Evolutionary conservation across 345 rosid genomes (phyloP).

Genomic region (Hypericum perforatum): DNA sequence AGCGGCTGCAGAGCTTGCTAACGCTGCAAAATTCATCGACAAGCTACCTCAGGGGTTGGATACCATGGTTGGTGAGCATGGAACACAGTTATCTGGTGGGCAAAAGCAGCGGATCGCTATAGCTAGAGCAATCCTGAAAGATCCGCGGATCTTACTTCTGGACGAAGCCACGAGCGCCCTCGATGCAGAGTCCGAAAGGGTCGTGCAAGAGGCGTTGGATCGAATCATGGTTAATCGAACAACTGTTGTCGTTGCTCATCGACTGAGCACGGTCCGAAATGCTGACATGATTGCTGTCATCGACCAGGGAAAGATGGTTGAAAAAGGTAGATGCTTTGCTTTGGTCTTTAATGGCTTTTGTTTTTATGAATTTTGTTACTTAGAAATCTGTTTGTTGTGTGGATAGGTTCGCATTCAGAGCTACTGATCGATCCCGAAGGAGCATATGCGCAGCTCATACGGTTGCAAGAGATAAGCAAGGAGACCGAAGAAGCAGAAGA

Average conservation of each 20-base stretch:
- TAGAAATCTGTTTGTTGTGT: too few relatives aligned
- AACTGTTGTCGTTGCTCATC: constrained; percentile 19
- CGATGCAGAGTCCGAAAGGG: constrained; percentile 18
- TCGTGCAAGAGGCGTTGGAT: constrained; percentile 22
- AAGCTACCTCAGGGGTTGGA: constrained; percentile 14
- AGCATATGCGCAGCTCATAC: constrained; percentile 1
- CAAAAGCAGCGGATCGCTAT: constrained; percentile 24
- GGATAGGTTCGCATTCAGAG: constrained; percentile 1
- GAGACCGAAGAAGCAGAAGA: neutral
- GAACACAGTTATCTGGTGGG: constrained; percentile 21
- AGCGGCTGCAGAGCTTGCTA: neutral
- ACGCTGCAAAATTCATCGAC: constrained; percentile 3
- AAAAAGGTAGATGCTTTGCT: too few relatives aligned
- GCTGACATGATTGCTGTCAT: constrained; percentile 9
- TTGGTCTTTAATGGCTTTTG: too few relatives aligned
- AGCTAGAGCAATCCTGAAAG: constrained; percentile 22
- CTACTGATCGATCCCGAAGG: neutral
- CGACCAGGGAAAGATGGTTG: neutral
- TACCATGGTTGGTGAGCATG: constrained; percentile 21
- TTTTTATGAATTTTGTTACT: too few relatives aligned
- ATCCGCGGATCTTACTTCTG: constrained; percentile 18
- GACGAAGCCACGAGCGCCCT: constrained; percentile 25
- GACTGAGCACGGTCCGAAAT: constrained; percentile 17
- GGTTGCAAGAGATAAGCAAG: neutral
- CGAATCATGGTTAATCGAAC: constrained; percentile 19